Evolutionary conservation across 2,329 filamentous ascomycete genomes (phyloP).

Genomic region (Pyrenochaeta sp.): DNA sequence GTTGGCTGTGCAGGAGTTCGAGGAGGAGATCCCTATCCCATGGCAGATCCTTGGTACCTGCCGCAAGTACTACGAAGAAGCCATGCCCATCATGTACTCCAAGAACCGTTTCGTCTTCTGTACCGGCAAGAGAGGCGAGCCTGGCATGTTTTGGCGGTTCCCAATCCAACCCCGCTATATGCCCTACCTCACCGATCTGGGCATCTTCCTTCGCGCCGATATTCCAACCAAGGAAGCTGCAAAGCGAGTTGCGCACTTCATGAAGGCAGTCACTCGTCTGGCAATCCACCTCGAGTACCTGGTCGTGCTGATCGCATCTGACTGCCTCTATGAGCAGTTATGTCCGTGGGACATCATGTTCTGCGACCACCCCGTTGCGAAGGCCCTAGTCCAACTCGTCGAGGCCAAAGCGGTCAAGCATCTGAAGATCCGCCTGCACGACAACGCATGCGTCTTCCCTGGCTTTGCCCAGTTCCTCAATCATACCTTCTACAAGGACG

Average conservation of each 20-base stretch:
- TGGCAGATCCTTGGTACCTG: conserved; percentile 32
- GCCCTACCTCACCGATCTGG: conserved; percentile 16
- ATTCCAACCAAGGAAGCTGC: conserved; percentile 13
- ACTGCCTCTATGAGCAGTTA: conserved; percentile 8
- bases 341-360: conserved; percentile 27
- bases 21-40: conserved; percentile 12
- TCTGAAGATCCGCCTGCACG: conserved; percentile 24
- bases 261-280: conserved; percentile 13
- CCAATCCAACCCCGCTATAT: conserved; percentile 21
- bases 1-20: conserved; percentile 16
- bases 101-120: conserved; percentile 28
- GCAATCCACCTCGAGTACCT: conserved; percentile 18
- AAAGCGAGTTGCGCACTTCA: conserved; percentile 20
- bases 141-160: conserved; percentile 25
- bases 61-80: conserved; percentile 25
- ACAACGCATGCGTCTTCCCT: conserved; percentile 19
- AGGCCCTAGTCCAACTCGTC: conserved; percentile 15
- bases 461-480: conserved; percentile 9
- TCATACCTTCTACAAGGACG: conserved; percentile 11
- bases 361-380: conserved; percentile 21
- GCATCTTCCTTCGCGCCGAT: conserved; percentile 23
- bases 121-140: conserved; percentile 14
- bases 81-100: conserved; percentile 22
- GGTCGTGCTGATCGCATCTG: conserved; percentile 18
- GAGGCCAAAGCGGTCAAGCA: conserved; percentile 7